phyloP scores from a whole-genome alignment of 2,329 filamentous ascomycete genomes.

The Arthrinium phaeospermum region DNA sequence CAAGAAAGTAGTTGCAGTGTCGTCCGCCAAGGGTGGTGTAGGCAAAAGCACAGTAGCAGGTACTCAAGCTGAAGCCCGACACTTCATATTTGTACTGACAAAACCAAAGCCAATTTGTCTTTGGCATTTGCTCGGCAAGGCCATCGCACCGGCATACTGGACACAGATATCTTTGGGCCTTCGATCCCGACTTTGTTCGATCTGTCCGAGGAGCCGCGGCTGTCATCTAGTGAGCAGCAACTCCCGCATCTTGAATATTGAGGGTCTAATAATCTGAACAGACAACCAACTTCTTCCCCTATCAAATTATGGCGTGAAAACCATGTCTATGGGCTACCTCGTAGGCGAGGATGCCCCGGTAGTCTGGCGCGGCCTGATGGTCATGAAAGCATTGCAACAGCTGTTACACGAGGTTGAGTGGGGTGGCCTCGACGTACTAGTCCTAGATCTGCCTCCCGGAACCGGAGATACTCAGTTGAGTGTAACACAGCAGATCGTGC shows the following conservation, averaged over 20 bases:
- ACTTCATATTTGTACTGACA: not conserved
- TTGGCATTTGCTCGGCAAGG: conserved; percentile 84
- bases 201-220: conserved; percentile 76
- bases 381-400: conserved; percentile 96
- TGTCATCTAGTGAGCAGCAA: conserved; percentile 69
- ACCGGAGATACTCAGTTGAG: conserved; percentile 96
- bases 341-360: conserved; percentile 81
- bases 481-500: conserved; percentile 91
- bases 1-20: conserved; percentile 92
- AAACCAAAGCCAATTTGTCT: conserved; percentile 72
- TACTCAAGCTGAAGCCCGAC: conserved; percentile 37
- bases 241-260: not conserved
- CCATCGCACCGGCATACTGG: conserved; percentile 83
- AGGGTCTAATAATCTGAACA: conserved; percentile 38
- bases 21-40: conserved; percentile 96
- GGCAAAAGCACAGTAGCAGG: conserved; percentile 94
- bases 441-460: conserved; percentile 90
- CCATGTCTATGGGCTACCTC: conserved; percentile 98
- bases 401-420: conserved; percentile 94
- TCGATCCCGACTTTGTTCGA: conserved; percentile 91
- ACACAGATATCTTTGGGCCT: conserved; percentile 96
- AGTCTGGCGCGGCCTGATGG: conserved; percentile 95
- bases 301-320: conserved; percentile 93
- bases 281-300: conserved; percentile 84
- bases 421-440: conserved; percentile 85